Percentiles rank a stretch among this genome's conserved stretches.
Evolutionary conservation across 2,329 filamentous ascomycete genomes (phyloP).

Genomic region (Colletotrichum chrysophilum): DNA sequence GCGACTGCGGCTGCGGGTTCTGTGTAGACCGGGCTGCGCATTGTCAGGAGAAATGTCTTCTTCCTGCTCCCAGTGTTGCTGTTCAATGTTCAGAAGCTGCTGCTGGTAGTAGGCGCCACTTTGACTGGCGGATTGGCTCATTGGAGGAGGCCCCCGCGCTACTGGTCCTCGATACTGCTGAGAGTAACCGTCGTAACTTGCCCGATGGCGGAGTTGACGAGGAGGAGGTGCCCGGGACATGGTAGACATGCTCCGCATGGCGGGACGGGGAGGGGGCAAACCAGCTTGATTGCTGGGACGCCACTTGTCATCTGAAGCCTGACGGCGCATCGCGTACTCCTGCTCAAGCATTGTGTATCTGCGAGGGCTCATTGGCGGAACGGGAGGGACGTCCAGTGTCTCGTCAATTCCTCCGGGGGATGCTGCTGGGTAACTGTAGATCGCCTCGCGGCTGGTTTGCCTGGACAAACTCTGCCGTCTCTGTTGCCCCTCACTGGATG

Average conservation of each 20-base stretch:
- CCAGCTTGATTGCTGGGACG: background rate
- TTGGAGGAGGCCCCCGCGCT: conserved; percentile 2
- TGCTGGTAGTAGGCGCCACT: conserved; percentile 19
- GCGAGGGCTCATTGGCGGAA: conserved; percentile 28
- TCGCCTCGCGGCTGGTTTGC: conserved; percentile 24
- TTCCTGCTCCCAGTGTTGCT: conserved; percentile 31
- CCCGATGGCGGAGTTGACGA: conserved; percentile 33
- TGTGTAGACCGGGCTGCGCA: conserved; percentile 36
- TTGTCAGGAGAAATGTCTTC: conserved; percentile 24
- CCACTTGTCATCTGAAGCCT: background rate
- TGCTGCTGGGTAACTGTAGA: conserved; percentile 25
- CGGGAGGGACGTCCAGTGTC: conserved; percentile 22
- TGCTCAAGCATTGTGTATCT: background rate
- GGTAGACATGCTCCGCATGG: background rate
- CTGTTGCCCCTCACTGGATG: conserved; percentile 24
- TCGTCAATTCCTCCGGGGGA: conserved; percentile 16
- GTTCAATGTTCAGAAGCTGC: conserved; percentile 10
- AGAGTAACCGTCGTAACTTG: conserved; percentile 34
- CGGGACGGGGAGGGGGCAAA: background rate
- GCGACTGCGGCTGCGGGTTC: conserved; percentile 4
- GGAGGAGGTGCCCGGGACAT: conserved; percentile 2
- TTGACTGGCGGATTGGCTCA: conserved; percentile 6
- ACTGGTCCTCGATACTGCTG: conserved; percentile 23
- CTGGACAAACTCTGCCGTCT: conserved; percentile 20
- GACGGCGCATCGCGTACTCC: conserved; percentile 14